phyloP scores from a whole-genome alignment of 805 yeast species.

The Kuraishia piskuri region DNA sequence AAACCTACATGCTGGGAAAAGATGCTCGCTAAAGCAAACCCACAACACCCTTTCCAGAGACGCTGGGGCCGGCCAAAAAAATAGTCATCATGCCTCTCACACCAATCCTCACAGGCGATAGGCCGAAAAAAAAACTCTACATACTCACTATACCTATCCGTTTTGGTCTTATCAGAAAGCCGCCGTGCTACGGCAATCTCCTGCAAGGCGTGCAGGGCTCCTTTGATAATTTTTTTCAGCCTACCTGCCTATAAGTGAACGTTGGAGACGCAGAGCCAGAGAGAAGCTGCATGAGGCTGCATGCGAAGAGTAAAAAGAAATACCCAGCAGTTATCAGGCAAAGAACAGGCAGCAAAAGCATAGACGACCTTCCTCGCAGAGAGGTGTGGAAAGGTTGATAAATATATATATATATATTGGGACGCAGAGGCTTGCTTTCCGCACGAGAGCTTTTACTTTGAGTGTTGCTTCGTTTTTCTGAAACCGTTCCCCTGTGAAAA shows the following conservation, averaged over 20 bases:
- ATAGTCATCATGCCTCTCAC: not conserved
- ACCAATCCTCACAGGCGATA: not conserved
- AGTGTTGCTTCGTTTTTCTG: not conserved
- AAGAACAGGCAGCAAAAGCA: not conserved
- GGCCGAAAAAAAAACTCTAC: not conserved
- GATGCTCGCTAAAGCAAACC: not conserved
- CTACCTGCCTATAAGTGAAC: not conserved
- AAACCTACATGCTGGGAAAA: not conserved
- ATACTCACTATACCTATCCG: not conserved
- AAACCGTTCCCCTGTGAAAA: not conserved
- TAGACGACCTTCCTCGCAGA: not conserved
- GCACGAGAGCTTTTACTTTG: not conserved
- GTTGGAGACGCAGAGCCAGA: not conserved
- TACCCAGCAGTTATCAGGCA: not conserved
- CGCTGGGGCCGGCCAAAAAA: too few species aligned
- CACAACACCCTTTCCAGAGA: not conserved
- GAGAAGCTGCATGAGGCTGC: not conserved
- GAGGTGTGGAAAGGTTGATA: not conserved
- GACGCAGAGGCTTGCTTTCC: not conserved
- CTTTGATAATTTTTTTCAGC: not conserved
- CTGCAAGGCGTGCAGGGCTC: not conserved
- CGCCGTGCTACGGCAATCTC: not conserved
- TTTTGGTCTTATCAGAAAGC: not conserved
- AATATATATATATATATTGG: too few species aligned
- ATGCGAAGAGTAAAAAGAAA: not conserved